Base-by-base conservation (phyloP, 2,329 filamentous ascomycete species). In the Cladobotryum mycophilum region DNA sequence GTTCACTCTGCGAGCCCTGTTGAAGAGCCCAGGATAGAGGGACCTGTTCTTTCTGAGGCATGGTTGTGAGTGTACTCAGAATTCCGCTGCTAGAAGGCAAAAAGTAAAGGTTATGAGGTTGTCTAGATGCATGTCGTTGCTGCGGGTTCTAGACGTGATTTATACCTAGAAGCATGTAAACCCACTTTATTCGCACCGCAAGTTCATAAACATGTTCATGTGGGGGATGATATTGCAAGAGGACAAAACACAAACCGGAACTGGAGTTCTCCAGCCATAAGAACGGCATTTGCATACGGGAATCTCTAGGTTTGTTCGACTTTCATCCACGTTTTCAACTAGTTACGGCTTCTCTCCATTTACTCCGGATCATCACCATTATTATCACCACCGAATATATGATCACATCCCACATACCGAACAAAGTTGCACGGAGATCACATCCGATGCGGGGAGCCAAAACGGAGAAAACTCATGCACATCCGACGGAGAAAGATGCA, bases 1-100 rank as follows among this genome's bases (percentile, higher is more conserved):
- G 55, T 13, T 48, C 49, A 14, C 51, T 47, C 4, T 53, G 41
- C 1, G 69, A 71, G 47, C 64, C 54, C 50, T 63, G 59, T 4
- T 64, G 56, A 45, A 55, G 14, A 6, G 54, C 51, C 66, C 67
- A 68, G 0, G 53, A 45, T 0, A 59, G 48, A 3, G 61, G 62
- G 11, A 67, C 56, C 8, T 53, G 59, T 53, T 67, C 65, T 33
- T 55, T 55, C 40, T 67, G 65, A 53, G 64, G 64, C 58, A 58
- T 57, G 20, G 20, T 20, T 20, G 5, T 20, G 20, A 5, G 3
- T 20, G 20, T 20, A 20, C 3, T 20, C 20, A 30, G 25, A 7
- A 11, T 11, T 30, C 8, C 9, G 25, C 25, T 5, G 20, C 20
- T 14, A 41, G 15, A 42, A 42, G 36, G 17, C n/a, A n/a, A 14